phyloP scores from a whole-genome alignment of 2,329 filamentous ascomycete genomes.

The Aspergillus fischeri region DNA sequence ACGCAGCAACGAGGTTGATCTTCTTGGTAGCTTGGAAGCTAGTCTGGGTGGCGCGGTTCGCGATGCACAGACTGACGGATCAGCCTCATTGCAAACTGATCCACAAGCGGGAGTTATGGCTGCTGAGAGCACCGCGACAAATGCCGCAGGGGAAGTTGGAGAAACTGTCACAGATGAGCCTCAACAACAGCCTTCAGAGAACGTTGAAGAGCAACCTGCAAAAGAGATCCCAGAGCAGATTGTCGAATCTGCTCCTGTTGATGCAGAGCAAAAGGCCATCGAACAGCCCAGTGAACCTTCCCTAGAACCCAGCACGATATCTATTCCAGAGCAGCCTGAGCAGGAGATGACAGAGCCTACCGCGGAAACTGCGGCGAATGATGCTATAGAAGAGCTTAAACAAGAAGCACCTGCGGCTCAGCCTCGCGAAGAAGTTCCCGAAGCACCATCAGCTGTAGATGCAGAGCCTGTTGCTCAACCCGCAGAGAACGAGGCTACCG shows the following conservation, averaged over 20 bases:
- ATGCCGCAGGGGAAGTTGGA: neutral
- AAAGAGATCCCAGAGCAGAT: constrained; percentile 2
- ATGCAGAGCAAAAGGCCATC: neutral
- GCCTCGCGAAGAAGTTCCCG: neutral
- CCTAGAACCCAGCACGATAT: neutral
- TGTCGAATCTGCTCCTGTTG: neutral
- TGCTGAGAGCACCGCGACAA: neutral
- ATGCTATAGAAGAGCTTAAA: neutral
- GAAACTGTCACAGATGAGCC: neutral
- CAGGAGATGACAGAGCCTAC: neutral
- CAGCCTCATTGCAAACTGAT: neutral
- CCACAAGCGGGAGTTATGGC: neutral
- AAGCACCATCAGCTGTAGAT: neutral
- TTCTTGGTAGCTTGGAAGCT: constrained; percentile 46
- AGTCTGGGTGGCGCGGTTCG: constrained; percentile 27
- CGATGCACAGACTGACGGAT: constrained; percentile 7
- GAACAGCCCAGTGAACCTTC: neutral
- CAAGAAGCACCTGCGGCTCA: neutral
- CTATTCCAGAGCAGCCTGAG: neutral
- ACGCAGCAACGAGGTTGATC: constrained; percentile 37
- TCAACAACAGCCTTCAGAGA: neutral
- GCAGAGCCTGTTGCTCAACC: neutral
- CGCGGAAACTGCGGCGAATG: neutral
- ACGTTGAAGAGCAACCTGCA: neutral
- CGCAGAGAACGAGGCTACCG: neutral